A percentile compares a stretch with the other conserved stretches of the same genome.
These are phyloP conservation scores for Cercospora brassicicola DNA, from an alignment of 2,329 filamentous ascomycete genomes.

Conservation along the genomic window DNA sequence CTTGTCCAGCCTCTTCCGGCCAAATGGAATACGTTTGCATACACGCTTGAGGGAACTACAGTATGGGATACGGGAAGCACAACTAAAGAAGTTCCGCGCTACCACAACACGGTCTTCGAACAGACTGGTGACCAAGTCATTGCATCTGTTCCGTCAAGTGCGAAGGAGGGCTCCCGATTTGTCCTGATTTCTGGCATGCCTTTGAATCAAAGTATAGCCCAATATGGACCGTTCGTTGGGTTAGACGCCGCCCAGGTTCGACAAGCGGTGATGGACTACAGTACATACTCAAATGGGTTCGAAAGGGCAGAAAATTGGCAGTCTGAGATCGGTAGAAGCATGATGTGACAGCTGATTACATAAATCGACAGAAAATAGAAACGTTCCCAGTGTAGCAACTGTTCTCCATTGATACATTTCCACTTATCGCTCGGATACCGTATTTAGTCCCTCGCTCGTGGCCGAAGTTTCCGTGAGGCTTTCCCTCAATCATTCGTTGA, in stretches of 20 bases:
- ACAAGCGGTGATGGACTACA: slow-evolving; percentile 74
- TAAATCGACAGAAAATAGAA: background rate
- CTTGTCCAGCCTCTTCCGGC: slow-evolving; percentile 72
- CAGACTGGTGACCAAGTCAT: slow-evolving; percentile 73
- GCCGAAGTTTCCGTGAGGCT: background rate
- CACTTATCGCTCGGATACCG: background rate
- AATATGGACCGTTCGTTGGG: slow-evolving; percentile 74
- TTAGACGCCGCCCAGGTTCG: slow-evolving; percentile 61
- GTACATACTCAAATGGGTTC: slow-evolving; percentile 72
- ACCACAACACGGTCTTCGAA: slow-evolving; percentile 87
- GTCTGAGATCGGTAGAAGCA: slow-evolving; percentile 82
- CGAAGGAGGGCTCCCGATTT: slow-evolving; percentile 59
- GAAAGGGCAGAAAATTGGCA: slow-evolving; percentile 76
- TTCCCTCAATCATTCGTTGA: background rate
- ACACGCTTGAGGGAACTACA: slow-evolving; percentile 73
- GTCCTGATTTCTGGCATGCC: slow-evolving; percentile 78
- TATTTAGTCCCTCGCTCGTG: background rate
- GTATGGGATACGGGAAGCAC: slow-evolving; percentile 59
- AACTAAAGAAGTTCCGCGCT: slow-evolving; percentile 61
- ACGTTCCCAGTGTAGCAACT: background rate
- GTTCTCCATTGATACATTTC: background rate
- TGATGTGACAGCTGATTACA: slow-evolving; percentile 45
- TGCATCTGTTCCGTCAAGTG: slow-evolving; percentile 66
- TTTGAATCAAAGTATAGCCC: slow-evolving; percentile 75
- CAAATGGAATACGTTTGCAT: slow-evolving; percentile 88